Base-by-base conservation (phyloP, 2,329 filamentous ascomycete species). In the Aspergillus sp. region DNA sequence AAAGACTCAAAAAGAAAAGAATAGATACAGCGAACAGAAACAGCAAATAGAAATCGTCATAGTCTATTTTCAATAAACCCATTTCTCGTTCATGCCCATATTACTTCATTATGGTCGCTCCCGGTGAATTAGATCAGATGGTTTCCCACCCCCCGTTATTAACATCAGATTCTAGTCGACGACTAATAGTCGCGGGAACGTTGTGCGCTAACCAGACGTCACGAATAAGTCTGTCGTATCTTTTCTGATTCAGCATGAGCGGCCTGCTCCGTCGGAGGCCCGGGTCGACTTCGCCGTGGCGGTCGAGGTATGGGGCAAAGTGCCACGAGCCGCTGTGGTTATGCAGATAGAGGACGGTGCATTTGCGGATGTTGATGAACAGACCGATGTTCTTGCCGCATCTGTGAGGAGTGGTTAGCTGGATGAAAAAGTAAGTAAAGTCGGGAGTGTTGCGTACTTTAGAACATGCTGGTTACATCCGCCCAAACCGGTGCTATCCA, bases 81-180 rank as follows among this genome's bases (percentile, higher is more conserved):
- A 36, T 36, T n/a, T 13, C 34, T 36, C 34, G 15, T 36, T 36
- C 34, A 36, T 36, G 15, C 34, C 34, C 34, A 36, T 36, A 36
- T 36, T 5, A 36, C n/a, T 36, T 36, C 34, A 36, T 13, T 36
- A 36, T n/a, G n/a, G 9, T 30, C 26, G 26, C 26, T 30, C 26
- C 4, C 26, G 8, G 26, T 30, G 8, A 30, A 44, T 13, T 22
- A 17, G 12, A 26, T 69, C 66, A 77, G 18, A 77, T 73, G 56
- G 73, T 97, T 78, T 99, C 95, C 95, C 95, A 99, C 0, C 95
- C 95, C 0, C 95, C 95, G 67, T 91, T 97, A 71, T 99, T 99
- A 44, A 97, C 91, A 73, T 99, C 95, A 13, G 91, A 89, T 79
- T 99, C 95, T 64, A 99, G 76, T 75, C 91, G 93, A 64, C 95